Evolutionary conservation across 2,329 filamentous ascomycete genomes (phyloP).

Genomic region (Colletotrichum sp.): DNA sequence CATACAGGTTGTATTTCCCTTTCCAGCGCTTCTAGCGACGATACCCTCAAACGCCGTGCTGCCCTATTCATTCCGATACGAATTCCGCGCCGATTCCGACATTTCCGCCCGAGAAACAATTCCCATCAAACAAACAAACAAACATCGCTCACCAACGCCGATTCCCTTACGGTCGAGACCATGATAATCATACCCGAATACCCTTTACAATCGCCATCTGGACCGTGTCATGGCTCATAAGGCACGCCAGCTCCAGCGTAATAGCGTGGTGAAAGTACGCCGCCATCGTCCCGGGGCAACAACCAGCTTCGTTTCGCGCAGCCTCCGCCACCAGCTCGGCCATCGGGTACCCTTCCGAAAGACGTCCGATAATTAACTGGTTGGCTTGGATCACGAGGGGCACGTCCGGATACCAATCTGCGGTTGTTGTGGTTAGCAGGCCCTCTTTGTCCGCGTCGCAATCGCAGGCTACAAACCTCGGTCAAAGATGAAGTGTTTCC

Average conservation of each 20-base stretch:
- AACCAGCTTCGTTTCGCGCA: conserved; percentile 13
- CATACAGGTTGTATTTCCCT: background rate
- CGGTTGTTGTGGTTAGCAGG: background rate
- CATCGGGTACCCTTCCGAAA: conserved; percentile 5
- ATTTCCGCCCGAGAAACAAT: background rate
- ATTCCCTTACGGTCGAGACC: background rate
- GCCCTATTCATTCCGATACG: background rate
- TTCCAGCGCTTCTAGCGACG: background rate
- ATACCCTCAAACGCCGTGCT: background rate
- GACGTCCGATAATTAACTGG: conserved; percentile 16
- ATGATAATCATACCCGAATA: background rate
- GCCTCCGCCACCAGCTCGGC: conserved; percentile 10
- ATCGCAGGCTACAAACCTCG: background rate
- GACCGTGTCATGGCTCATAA: conserved; percentile 15
- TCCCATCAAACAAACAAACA: background rate
- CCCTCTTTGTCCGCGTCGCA: background rate
- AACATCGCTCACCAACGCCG: background rate
- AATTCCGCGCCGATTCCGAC: background rate
- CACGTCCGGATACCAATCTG: conserved; percentile 18
- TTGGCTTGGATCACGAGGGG: conserved; percentile 19
- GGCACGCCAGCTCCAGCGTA: conserved; percentile 14
- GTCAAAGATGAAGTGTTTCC: conserved; percentile 17
- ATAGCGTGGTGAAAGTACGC: conserved; percentile 17
- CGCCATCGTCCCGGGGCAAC: conserved; percentile 14
- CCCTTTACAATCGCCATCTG: conserved; percentile 18